Evolutionary conservation across 148 eudicot genomes (phyloP).

Genomic region (Talinum fruticosum): DNA sequence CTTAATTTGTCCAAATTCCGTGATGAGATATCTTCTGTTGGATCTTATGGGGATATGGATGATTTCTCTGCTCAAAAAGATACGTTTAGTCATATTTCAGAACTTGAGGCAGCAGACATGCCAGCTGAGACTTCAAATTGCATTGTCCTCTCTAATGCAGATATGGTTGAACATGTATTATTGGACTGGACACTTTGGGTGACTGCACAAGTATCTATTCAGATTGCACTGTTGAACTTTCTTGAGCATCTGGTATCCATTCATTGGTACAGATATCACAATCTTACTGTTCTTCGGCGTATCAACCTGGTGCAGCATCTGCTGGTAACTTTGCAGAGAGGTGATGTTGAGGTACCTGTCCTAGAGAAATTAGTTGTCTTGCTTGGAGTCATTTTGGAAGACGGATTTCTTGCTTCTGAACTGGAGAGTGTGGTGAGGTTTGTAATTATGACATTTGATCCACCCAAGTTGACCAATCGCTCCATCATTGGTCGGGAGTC

Average conservation of each 20-base stretch:
- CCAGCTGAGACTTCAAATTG: conserved; percentile 84
- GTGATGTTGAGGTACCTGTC: conserved; percentile 97
- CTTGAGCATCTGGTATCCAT: conserved; percentile 92
- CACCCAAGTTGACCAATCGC: conserved; percentile 66
- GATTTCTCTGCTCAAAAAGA: conserved; percentile 85
- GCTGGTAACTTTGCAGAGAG: conserved; percentile 88
- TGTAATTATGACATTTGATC: conserved; percentile 96
- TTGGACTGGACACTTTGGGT: conserved; percentile 99
- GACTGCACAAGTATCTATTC: conserved; percentile 78
- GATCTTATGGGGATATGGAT: conserved; percentile 89
- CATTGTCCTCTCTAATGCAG: conserved; percentile 89
- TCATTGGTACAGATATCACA: conserved; percentile 96
- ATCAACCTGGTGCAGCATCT: conserved; percentile 94
- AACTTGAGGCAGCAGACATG: conserved; percentile 70
- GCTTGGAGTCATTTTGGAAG: conserved; percentile 88
- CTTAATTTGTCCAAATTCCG: conserved; percentile 70
- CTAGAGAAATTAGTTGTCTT: conserved; percentile 90
- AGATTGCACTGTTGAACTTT: conserved; percentile 84
- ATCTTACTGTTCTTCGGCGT: conserved; percentile 85
- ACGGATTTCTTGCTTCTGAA: conserved; percentile 89
- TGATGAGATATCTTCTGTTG: conserved; percentile 82
- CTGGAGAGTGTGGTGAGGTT: conserved; percentile 93
- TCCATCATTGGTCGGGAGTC: conserved; percentile 62
- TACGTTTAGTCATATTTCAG: conserved; percentile 83
- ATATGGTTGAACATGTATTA: conserved; percentile 97